A percentile compares a stretch with the other conserved stretches of the same genome.
Conservation (phyloP, 2,329 filamentous ascomycete genomes). For the Gyromitra esculenta region DNA sequence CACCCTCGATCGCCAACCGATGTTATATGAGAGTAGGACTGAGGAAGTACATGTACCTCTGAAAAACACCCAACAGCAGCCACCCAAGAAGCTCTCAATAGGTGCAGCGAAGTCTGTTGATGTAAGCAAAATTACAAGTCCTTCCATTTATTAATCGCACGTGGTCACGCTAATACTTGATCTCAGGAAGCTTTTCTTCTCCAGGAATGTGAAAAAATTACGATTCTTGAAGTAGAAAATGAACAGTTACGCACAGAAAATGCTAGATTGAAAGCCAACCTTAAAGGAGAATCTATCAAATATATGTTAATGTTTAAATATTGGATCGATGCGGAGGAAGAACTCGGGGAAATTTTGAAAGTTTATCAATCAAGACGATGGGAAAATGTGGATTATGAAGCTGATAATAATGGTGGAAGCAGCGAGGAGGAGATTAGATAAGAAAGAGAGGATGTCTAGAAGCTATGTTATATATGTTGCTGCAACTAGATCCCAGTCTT, state of each 20-base stretch:
- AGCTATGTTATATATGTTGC: not conserved
- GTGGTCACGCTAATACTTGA: not conserved
- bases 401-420: not conserved
- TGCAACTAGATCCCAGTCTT: not conserved
- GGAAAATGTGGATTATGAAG: slow-evolving; percentile 6
- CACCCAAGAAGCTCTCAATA: not conserved
- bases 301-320: not conserved
- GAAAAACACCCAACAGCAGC: not conserved
- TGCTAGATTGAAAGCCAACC: slow-evolving; percentile 1
- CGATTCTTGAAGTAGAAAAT: slow-evolving; percentile 21
- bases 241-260: slow-evolving; percentile 25
- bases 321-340: slow-evolving; percentile 26
- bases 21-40: not conserved
- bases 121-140: slow-evolving; percentile 10
- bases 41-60: not conserved
- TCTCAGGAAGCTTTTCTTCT: not conserved
- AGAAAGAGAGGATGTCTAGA: not conserved
- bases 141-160: not conserved
- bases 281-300: slow-evolving; percentile 5
- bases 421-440: not conserved
- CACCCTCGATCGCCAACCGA: not conserved
- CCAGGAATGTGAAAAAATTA: slow-evolving; percentile 4
- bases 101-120: not conserved
- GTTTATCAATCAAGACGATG: not conserved
- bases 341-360: slow-evolving; percentile 8